A percentile compares a stretch with the other conserved stretches of the same genome.
Evolutionary conservation across 495 filamentous ascomycete species (phyloP).

Genomic region (Echria macrotheca): DNA sequence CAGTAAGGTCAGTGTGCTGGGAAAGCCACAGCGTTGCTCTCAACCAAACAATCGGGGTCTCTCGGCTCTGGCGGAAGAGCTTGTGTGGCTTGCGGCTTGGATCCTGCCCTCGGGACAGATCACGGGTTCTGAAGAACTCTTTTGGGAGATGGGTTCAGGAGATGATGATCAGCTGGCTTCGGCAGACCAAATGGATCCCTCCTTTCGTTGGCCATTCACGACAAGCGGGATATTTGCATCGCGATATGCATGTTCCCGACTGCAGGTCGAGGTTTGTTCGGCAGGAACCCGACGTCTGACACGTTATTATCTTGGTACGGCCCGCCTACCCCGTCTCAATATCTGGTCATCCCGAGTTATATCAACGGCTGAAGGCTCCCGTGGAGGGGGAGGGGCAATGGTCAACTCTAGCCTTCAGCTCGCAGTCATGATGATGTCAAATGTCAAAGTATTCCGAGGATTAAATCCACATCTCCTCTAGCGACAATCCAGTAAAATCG

Average conservation of each 20-base stretch:
- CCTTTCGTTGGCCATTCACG: no score
- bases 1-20: conserved; percentile 10
- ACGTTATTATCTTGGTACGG: neutral
- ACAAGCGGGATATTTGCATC: neutral
- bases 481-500: no score
- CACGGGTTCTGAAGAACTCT: neutral
- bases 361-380: no score
- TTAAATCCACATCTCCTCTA: no score
- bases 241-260: conserved; percentile 10
- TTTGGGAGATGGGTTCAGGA: neutral
- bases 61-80: neutral
- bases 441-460: no score
- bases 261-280: neutral
- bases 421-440: no score
- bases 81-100: neutral
- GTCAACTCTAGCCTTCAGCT: no score
- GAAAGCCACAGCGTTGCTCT: conserved; percentile 8
- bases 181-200: no score
- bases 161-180: neutral
- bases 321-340: neutral
- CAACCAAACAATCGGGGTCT: conserved; percentile 9
- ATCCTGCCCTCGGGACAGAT: neutral
- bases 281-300: neutral
- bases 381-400: no score
- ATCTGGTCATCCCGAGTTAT: no score